phyloP scores from a whole-genome alignment of 176 grass and related monocot species.

The Musa troglodytarum region DNA sequence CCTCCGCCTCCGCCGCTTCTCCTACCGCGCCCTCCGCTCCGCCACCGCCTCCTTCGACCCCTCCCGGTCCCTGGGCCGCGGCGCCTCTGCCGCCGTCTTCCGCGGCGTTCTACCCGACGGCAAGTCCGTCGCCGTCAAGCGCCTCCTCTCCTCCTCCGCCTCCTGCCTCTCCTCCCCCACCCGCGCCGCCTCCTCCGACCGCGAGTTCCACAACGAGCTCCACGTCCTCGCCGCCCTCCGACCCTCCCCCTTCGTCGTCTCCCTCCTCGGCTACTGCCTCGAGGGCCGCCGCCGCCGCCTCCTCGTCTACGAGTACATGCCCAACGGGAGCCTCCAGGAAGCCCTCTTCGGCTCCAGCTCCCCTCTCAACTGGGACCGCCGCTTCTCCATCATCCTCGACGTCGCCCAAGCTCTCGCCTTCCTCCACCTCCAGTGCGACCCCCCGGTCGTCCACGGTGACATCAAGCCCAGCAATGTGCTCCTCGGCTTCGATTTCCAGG shows the following conservation, averaged over 20 bases:
- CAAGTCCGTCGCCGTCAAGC: conserved; percentile 20
- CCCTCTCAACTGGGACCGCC: conserved; percentile 29
- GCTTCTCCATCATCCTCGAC: conserved; percentile 42
- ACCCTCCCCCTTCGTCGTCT: conserved; percentile 38
- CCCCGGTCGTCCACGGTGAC: conserved; percentile 73
- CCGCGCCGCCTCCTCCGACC: conserved; percentile 1
- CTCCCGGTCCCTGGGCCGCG: conserved; percentile 48
- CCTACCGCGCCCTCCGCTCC: conserved; percentile 9
- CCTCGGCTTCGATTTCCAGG: conserved; percentile 43
- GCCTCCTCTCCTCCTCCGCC: conserved; percentile 10
- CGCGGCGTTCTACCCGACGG: conserved; percentile 37
- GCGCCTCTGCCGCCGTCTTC: conserved; percentile 52
- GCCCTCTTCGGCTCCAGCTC: conserved; percentile 25
- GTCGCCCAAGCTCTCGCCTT: conserved; percentile 55
- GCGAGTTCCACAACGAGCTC: conserved; percentile 38
- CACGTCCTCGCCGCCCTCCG: conserved; percentile 34
- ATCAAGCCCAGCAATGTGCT: conserved; percentile 95
- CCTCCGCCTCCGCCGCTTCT: conserved; percentile 26
- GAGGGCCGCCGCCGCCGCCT: conserved; percentile 27
- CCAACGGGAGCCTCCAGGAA: conserved; percentile 45
- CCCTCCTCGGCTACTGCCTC: conserved; percentile 42
- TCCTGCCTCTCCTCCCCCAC: conserved; percentile 29
- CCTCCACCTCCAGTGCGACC: conserved; percentile 58
- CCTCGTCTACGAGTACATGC: conserved; percentile 60
- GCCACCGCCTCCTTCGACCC: conserved; percentile 47